phyloP scores from a whole-genome alignment of 345 rosid genomes.

The Reutealis trisperma region DNA sequence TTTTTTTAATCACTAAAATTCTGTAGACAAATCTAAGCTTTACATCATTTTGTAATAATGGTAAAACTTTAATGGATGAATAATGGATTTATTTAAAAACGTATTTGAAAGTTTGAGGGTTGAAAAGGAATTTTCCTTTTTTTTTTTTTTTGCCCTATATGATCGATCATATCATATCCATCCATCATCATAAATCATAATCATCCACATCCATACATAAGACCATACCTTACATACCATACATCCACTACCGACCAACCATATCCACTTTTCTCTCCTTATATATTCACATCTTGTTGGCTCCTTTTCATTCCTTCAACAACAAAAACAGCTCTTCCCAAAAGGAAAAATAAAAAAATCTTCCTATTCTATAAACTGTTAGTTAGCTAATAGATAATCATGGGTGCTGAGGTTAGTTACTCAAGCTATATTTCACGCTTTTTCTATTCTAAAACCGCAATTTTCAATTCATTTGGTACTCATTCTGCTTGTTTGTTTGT shows the following conservation, averaged over 20 bases:
- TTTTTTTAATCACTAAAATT: too few species aligned
- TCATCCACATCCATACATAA: neutral
- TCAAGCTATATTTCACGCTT: too few species aligned
- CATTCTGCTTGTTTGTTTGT: neutral
- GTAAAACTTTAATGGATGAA: too few species aligned
- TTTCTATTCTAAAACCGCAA: neutral
- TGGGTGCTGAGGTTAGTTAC: conserved; percentile 53
- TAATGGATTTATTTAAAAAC: too few species aligned
- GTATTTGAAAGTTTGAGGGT: too few species aligned
- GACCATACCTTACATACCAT: conserved; percentile 2
- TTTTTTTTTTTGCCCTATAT: too few species aligned
- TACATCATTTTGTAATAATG: too few species aligned
- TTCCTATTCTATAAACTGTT: too few species aligned
- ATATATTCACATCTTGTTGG: conserved; percentile 32
- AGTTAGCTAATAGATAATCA: neutral
- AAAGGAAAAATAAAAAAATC: too few species aligned
- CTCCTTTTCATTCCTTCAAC: conserved; percentile 33
- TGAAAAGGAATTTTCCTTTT: too few species aligned
- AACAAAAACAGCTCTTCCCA: neutral
- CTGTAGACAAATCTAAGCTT: too few species aligned
- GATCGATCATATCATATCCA: neutral
- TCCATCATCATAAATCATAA: neutral
- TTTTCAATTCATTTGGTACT: neutral
- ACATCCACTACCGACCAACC: conserved; percentile 4
- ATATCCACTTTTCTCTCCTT: neutral